Conservation (phyloP, 1,284 basidiomycete genomes). For the Schizophyllum commune region DNA sequence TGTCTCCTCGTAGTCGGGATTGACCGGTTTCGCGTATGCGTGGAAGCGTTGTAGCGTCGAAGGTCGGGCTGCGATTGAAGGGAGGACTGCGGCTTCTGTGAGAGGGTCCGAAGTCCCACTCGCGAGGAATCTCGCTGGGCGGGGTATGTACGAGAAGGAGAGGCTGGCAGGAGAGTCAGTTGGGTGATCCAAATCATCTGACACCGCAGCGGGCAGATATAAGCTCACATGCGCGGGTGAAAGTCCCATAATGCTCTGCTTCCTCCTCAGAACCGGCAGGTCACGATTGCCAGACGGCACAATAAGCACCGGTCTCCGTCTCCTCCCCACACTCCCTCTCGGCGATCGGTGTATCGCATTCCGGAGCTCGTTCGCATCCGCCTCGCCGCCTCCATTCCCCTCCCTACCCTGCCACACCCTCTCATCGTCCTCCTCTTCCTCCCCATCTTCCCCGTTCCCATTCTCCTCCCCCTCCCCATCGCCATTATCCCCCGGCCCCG, state of each 20-base stretch:
- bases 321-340: background rate
- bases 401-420: background rate
- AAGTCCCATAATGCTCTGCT: background rate
- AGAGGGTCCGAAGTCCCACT: background rate
- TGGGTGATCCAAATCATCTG: too few relatives aligned
- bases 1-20: too few relatives aligned
- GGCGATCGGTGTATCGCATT: background rate
- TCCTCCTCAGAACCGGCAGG: background rate
- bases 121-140: background rate
- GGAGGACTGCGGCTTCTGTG: background rate
- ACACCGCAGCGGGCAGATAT: too few relatives aligned
- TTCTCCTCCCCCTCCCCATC: constrained; percentile 2
- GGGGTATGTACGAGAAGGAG: background rate
- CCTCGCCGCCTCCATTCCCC: background rate
- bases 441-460: background rate
- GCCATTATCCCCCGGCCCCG: constrained; percentile 11
- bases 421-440: constrained; percentile 5
- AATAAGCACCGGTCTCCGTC: background rate
- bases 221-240: background rate
- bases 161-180: background rate
- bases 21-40: background rate
- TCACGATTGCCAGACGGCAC: background rate
- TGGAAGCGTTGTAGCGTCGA: background rate
- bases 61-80: background rate
- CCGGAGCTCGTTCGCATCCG: background rate